Evolutionary conservation across 2,329 filamentous ascomycete genomes (phyloP).

Genomic region (Aspergillus sp.): DNA sequence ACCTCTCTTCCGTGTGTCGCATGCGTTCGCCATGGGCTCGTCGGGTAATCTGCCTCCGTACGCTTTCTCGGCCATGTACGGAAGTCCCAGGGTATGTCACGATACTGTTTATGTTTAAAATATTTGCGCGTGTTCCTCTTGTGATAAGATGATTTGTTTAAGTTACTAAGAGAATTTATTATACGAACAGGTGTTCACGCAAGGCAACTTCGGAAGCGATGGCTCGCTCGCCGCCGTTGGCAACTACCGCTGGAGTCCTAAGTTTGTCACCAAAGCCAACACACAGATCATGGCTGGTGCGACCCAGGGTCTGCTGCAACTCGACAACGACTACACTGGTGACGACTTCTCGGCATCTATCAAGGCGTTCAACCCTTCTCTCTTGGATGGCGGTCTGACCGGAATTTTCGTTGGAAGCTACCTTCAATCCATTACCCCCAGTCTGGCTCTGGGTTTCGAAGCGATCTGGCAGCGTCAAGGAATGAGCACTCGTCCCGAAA

Average conservation of each 20-base stretch:
- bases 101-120: background rate
- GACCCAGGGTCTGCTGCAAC: constrained; percentile 78
- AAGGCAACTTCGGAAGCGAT: constrained; percentile 92
- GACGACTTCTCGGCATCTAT: constrained; percentile 86
- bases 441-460: constrained; percentile 81
- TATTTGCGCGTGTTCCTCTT: background rate
- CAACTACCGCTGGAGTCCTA: constrained; percentile 82
- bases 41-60: constrained; percentile 83
- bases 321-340: constrained; percentile 94
- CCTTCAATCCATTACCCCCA: constrained; percentile 84
- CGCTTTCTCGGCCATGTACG: constrained; percentile 88
- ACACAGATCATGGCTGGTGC: constrained; percentile 74
- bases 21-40: constrained; percentile 87
- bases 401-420: constrained; percentile 96
- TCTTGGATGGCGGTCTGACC: constrained; percentile 83
- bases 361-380: constrained; percentile 93
- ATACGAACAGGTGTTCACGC: constrained; percentile 70
- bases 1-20: constrained; percentile 93
- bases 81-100: constrained; percentile 73
- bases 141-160: background rate
- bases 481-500: constrained; percentile 80
- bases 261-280: constrained; percentile 78
- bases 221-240: constrained; percentile 78
- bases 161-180: constrained; percentile 5
- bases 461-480: constrained; percentile 87